phyloP scores from a whole-genome alignment of 805 yeast species.

The Maudiozyma turicensis region DNA sequence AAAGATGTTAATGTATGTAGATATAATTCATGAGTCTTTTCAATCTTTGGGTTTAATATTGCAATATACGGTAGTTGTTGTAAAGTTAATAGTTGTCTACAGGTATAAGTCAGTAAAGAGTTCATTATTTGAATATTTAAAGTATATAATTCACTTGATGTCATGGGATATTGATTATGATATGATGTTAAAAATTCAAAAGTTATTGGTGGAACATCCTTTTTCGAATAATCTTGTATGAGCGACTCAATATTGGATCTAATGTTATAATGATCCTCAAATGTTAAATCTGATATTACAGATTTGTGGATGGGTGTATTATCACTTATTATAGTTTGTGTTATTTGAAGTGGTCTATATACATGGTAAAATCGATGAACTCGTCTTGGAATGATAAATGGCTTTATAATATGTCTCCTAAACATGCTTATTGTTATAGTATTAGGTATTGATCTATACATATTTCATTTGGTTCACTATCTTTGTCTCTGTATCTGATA shows the following conservation, averaged over 20 bases:
- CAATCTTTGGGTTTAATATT: conserved; percentile 77
- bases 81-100: conserved; percentile 61
- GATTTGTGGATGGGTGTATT: background rate
- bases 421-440: too few species aligned
- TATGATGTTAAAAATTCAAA: conserved; percentile 42
- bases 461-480: too few species aligned
- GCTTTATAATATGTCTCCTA: too few species aligned
- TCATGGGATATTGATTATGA: conserved; percentile 18
- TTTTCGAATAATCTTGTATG: conserved; percentile 46
- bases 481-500: too few species aligned
- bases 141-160: conserved; percentile 24
- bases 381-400: too few species aligned
- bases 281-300: conserved; percentile 20
- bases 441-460: too few species aligned
- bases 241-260: conserved; percentile 50
- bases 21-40: conserved; percentile 66
- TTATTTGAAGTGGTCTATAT: too few species aligned
- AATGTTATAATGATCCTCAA: conserved; percentile 45
- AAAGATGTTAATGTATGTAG: conserved; percentile 54
- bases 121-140: conserved; percentile 49
- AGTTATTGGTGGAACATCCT: conserved; percentile 44
- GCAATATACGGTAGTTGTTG: conserved; percentile 74
- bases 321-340: too few species aligned
- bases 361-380: too few species aligned
- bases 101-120: conserved; percentile 49